phyloP scores from a whole-genome alignment of 2,329 filamentous ascomycete species.

The Colletotrichum sp. region DNA sequence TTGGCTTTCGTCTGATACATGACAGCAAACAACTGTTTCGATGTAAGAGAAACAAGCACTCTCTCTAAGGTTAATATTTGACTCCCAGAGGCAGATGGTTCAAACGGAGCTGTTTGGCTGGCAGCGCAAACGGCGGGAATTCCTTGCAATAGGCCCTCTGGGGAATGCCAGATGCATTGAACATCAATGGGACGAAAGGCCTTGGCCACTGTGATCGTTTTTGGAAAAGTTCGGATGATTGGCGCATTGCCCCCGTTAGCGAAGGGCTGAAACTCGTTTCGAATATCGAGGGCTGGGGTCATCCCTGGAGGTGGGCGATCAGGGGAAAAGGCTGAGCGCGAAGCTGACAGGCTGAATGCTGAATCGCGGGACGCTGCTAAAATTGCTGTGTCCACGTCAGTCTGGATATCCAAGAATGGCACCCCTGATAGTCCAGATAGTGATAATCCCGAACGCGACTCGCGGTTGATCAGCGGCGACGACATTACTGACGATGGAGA shows the following conservation, averaged over 20 bases:
- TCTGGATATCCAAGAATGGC: neutral
- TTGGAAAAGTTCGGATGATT: conserved; percentile 6
- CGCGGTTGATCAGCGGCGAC: neutral
- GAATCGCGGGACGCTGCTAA: neutral
- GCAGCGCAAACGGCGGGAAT: neutral
- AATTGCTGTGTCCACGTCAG: conserved; percentile 1
- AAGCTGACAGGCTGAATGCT: neutral
- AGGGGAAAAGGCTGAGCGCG: neutral
- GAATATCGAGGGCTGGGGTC: neutral
- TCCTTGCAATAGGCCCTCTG: neutral
- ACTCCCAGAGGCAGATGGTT: neutral
- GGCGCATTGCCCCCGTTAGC: neutral
- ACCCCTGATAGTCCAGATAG: neutral
- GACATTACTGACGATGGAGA: neutral
- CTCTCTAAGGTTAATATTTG: neutral
- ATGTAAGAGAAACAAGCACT: neutral
- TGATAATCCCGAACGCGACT: conserved; percentile 12
- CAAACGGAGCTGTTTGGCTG: neutral
- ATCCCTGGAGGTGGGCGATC: neutral
- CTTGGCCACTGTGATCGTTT: neutral
- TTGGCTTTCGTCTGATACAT: neutral
- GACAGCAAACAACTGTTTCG: neutral
- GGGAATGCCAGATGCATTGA: neutral
- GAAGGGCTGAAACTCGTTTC: conserved; percentile 15
- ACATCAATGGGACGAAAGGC: neutral